Percentiles rank a stretch among this genome's conserved stretches.
These are phyloP conservation scores for Eucalyptus microcorys DNA, from an alignment of 345 rosid genomes.

Conservation along the genomic window DNA sequence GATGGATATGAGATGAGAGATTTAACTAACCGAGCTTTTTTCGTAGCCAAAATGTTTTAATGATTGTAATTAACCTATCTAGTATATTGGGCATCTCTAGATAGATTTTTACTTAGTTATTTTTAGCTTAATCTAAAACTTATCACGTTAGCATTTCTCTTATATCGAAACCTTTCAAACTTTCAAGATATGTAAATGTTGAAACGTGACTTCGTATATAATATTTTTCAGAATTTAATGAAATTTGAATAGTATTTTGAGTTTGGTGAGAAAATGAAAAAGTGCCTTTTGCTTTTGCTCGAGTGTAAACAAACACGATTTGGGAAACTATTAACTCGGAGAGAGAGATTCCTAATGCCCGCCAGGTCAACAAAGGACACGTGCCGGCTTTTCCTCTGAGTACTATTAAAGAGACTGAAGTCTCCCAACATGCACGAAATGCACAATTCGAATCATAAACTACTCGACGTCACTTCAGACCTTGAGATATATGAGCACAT, in stretches of 20 bases:
- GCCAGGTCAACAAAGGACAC: not conserved
- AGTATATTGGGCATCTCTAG: rapidly evolving
- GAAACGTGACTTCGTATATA: not conserved
- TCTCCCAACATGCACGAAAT: not conserved
- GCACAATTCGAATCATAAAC: not conserved
- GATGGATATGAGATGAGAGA: not conserved
- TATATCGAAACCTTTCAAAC: not conserved
- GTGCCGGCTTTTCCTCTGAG: not conserved
- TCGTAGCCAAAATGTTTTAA: not conserved
- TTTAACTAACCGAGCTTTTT: not conserved
- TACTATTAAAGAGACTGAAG: not conserved
- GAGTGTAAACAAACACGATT: not conserved
- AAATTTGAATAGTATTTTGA: not conserved
- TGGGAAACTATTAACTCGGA: not conserved
- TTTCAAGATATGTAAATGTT: not conserved
- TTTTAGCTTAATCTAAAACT: not conserved
- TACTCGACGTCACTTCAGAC: too few relatives aligned
- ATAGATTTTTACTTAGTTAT: not conserved
- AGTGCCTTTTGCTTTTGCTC: not conserved
- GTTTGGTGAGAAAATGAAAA: not conserved
- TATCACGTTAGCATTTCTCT: rapidly evolving
- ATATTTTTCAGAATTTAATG: not conserved
- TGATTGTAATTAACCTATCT: not conserved
- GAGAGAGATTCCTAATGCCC: not conserved
- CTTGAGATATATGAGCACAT: not conserved